These are phyloP conservation scores for Steccherinum ochraceum DNA, from an alignment of 768 basidiomycete species.

Conservation along the genomic window DNA sequence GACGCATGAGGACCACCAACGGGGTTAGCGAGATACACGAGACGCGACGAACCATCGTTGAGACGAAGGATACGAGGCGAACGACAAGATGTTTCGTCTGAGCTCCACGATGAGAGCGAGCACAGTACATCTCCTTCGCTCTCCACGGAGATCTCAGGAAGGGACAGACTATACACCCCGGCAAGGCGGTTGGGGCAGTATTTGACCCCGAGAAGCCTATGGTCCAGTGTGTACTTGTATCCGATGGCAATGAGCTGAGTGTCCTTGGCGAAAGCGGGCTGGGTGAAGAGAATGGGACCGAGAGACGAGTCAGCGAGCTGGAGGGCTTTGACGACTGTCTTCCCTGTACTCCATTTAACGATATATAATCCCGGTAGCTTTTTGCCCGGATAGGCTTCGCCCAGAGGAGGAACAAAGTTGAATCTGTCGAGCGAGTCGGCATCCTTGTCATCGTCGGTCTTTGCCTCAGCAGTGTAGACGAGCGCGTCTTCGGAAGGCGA, in stretches of 20 bases:
- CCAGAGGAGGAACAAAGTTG: constrained; percentile 52
- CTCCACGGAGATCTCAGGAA: constrained; percentile 16
- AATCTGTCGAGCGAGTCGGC: constrained; percentile 34
- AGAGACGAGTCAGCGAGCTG: constrained; percentile 8
- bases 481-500: constrained; percentile 45
- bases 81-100: constrained; percentile 41
- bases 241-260: constrained; percentile 50
- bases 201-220: constrained; percentile 51
- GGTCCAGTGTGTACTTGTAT: constrained; percentile 52
- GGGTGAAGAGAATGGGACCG: constrained; percentile 40
- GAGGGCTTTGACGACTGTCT: constrained; percentile 3
- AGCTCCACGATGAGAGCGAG: constrained; percentile 33
- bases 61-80: constrained; percentile 46
- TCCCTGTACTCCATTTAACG: constrained; percentile 34
- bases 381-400: constrained; percentile 53
- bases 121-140: constrained; percentile 13
- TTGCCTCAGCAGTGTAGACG: constrained; percentile 57
- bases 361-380: constrained; percentile 49
- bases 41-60: constrained; percentile 13
- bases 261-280: constrained; percentile 43
- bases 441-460: constrained; percentile 21
- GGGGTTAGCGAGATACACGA: constrained; percentile 51
- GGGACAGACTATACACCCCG: constrained; percentile 46
- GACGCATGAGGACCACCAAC: constrained; percentile 57
- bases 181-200: constrained; percentile 54